Percentiles rank a stretch among this genome's conserved stretches.
These are phyloP conservation scores for Rhinocladiella similis DNA, from an alignment of 2,329 filamentous ascomycete genomes.

Conservation along the genomic window DNA sequence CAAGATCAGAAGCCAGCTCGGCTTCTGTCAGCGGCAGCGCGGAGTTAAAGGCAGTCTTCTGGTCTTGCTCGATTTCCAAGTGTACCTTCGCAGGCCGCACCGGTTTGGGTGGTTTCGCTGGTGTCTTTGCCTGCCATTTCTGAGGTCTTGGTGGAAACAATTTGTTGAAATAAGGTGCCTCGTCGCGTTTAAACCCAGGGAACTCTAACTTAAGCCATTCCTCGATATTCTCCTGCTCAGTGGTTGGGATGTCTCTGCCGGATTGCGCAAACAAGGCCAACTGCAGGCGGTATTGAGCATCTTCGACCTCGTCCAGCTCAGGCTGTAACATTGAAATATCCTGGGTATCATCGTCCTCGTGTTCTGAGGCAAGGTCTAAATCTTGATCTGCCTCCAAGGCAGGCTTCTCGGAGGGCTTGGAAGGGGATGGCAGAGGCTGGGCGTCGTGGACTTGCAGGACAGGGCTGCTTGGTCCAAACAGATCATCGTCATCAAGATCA, in stretches of 20 bases:
- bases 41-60: conserved; percentile 83
- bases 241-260: conserved; percentile 32
- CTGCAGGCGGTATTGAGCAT: conserved; percentile 45
- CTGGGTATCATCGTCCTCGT: conserved; percentile 20
- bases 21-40: conserved; percentile 35
- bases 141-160: conserved; percentile 80
- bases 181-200: conserved; percentile 75
- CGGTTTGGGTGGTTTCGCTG: conserved; percentile 75
- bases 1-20: conserved; percentile 18
- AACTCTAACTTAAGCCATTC: conserved; percentile 64
- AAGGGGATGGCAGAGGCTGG: conserved; percentile 4
- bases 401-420: conserved; percentile 18
- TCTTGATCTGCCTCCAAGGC: conserved; percentile 19
- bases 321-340: conserved; percentile 22
- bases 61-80: conserved; percentile 80
- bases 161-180: conserved; percentile 75
- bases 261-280: conserved; percentile 49
- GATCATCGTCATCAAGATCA: conserved; percentile 44
- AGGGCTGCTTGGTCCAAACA: conserved; percentile 25
- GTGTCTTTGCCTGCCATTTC: conserved; percentile 72
- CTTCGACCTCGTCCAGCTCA: conserved; percentile 21
- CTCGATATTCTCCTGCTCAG: conserved; percentile 26
- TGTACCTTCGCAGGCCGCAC: conserved; percentile 84
- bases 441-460: conserved; percentile 13
- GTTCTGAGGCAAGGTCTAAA: conserved; percentile 21